Evolutionary conservation across 192 early-diverging fungal genomes (phyloP).

Genomic region (Cetraspora pellucida): DNA sequence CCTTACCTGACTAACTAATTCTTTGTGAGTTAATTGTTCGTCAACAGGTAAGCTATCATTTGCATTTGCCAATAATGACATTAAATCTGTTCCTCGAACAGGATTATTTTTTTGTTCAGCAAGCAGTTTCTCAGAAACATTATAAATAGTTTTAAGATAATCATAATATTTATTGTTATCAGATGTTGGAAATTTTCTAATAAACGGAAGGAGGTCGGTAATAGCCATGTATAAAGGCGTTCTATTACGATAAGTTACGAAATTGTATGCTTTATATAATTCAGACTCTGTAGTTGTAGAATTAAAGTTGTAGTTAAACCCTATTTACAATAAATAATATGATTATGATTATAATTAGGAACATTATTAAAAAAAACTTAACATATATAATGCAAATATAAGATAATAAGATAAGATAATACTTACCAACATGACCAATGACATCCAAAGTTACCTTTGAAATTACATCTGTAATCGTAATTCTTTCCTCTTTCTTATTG

Average conservation of each 20-base stretch:
- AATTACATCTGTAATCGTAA: conserved; percentile 45
- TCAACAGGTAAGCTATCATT: conserved; percentile 44
- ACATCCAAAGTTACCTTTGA: conserved; percentile 50
- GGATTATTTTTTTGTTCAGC: conserved; percentile 38
- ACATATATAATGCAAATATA: too few species aligned
- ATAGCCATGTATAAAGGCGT: conserved; percentile 24
- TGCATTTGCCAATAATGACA: conserved; percentile 47
- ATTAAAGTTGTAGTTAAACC: conserved; percentile 54
- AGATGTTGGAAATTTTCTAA: conserved; percentile 37
- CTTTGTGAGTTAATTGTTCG: conserved; percentile 41
- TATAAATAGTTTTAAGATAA: conserved; percentile 37
- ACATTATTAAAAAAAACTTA: not conserved
- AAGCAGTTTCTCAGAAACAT: conserved; percentile 43
- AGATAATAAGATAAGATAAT: too few species aligned
- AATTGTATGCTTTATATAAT: conserved; percentile 48
- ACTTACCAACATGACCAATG: conserved; percentile 50
- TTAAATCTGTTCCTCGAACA: conserved; percentile 42
- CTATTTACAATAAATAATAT: too few species aligned
- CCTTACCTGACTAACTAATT: conserved; percentile 50
- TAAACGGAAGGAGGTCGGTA: conserved; percentile 27
- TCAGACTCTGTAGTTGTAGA: conserved; percentile 43
- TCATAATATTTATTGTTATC: not conserved
- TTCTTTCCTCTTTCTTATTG: conserved; percentile 34
- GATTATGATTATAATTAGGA: not conserved
- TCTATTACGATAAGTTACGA: too few species aligned